Evolutionary conservation across 73 alveolate genomes (phyloP).

Genomic region (Paramecium bursaria): DNA sequence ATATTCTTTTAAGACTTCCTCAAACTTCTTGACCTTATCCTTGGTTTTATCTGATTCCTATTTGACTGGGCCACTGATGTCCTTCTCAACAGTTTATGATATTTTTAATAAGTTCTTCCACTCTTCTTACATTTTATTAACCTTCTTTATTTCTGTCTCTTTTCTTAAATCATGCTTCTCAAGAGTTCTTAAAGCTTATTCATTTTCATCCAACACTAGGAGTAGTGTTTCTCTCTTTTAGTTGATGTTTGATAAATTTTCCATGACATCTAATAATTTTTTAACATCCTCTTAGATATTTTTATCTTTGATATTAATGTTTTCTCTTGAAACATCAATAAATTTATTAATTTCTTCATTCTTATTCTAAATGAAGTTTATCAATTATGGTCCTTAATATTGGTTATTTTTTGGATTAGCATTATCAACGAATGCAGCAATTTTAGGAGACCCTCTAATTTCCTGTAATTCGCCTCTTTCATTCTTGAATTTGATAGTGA

Average conservation of each 20-base stretch:
- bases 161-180: conserved; percentile 82
- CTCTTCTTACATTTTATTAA: conserved; percentile 82
- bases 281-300: conserved; percentile 85
- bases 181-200: conserved; percentile 81
- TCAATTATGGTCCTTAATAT: conserved; percentile 94
- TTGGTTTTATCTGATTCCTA: conserved; percentile 95
- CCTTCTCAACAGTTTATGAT: conserved; percentile 93
- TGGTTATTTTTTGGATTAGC: conserved; percentile 86
- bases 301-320: conserved; percentile 84
- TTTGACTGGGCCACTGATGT: conserved; percentile 92
- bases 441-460: conserved; percentile 97
- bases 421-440: conserved; percentile 87
- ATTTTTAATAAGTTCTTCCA: conserved; percentile 89
- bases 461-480: conserved; percentile 85
- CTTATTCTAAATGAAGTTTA: conserved; percentile 81
- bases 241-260: conserved; percentile 78
- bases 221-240: conserved; percentile 81
- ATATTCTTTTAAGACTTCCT: conserved; percentile 93
- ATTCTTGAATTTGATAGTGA: conserved; percentile 87
- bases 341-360: conserved; percentile 79
- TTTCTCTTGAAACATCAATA: conserved; percentile 80
- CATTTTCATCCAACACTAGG: conserved; percentile 84
- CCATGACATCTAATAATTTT: conserved; percentile 83
- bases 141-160: conserved; percentile 82
- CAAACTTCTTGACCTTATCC: conserved; percentile 93